These are phyloP conservation scores for Hericium erinaceus DNA, from an alignment of 768 basidiomycete genomes.

Conservation along the genomic window DNA sequence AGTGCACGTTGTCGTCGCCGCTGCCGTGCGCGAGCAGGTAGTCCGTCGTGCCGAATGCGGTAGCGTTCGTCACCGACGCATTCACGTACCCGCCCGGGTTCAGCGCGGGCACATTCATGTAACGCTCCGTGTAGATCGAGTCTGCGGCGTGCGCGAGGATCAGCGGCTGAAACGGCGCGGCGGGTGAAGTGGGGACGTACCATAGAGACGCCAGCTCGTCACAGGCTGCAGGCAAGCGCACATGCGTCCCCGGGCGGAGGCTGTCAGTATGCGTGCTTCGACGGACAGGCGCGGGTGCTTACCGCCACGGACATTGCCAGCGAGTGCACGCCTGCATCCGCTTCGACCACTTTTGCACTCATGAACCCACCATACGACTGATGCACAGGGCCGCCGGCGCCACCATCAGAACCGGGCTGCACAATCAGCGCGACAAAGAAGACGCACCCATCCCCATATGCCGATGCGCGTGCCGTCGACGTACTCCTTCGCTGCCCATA, in stretches of 20 bases:
- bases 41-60: constrained; percentile 72
- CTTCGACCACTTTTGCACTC: constrained; percentile 88
- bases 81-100: constrained; percentile 88
- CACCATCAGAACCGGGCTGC: not conserved
- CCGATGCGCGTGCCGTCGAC: constrained; percentile 86
- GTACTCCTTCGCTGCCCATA: constrained; percentile 82
- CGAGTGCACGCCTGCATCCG: constrained; percentile 81
- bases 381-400: not conserved
- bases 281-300: constrained; percentile 21
- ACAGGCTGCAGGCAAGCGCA: constrained; percentile 50
- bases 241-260: not conserved
- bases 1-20: constrained; percentile 97
- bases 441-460: constrained; percentile 93
- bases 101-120: constrained; percentile 76
- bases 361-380: constrained; percentile 97
- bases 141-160: constrained; percentile 33
- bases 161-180: not conserved
- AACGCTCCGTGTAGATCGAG: constrained; percentile 95
- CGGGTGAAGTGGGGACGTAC: constrained; percentile 27
- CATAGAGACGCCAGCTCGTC: constrained; percentile 78
- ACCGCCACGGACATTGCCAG: constrained; percentile 89
- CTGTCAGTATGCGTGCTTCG: not conserved
- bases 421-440: not conserved
- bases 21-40: constrained; percentile 88
- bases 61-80: constrained; percentile 81